Percentiles rank a stretch among this genome's conserved stretches.
These are phyloP conservation scores for Prototheca cutis DNA, from an alignment of 163 green algal species.

Conservation along the genomic window DNA sequence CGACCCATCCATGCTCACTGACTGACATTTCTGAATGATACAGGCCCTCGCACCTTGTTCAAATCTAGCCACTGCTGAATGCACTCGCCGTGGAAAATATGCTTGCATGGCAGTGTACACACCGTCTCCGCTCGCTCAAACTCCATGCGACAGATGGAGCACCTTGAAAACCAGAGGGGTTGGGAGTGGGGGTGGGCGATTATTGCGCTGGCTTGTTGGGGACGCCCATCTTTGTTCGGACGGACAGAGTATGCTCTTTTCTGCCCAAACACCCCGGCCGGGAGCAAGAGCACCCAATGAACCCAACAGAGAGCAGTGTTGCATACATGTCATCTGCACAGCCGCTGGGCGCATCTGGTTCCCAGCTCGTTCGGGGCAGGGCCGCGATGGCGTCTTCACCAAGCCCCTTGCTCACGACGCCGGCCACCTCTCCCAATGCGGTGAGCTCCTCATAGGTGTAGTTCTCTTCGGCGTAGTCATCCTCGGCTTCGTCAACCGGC, in stretches of 20 bases:
- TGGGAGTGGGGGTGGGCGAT: too few relatives aligned
- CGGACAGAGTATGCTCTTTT: too few relatives aligned
- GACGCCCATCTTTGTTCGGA: too few relatives aligned
- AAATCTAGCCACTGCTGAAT: background rate
- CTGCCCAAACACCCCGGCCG: too few relatives aligned
- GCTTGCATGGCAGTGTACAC: background rate
- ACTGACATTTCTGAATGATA: too few relatives aligned
- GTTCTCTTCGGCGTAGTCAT: background rate
- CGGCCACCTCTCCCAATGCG: conserved; percentile 1
- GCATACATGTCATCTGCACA: too few relatives aligned
- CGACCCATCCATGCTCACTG: too few relatives aligned
- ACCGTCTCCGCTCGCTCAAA: background rate
- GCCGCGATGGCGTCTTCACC: background rate
- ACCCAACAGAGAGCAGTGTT: too few relatives aligned
- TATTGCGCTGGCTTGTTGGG: too few relatives aligned
- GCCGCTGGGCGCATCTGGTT: too few relatives aligned
- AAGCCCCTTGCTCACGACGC: background rate
- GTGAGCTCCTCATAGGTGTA: background rate
- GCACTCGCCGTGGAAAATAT: background rate
- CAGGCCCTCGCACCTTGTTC: background rate
- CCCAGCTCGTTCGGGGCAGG: background rate
- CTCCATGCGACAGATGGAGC: background rate
- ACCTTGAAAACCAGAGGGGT: background rate
- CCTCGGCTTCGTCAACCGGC: background rate
- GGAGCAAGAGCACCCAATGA: too few relatives aligned